Evolutionary conservation across 2,329 filamentous ascomycete species (phyloP).

Genomic region (Trichoderma gracile): DNA sequence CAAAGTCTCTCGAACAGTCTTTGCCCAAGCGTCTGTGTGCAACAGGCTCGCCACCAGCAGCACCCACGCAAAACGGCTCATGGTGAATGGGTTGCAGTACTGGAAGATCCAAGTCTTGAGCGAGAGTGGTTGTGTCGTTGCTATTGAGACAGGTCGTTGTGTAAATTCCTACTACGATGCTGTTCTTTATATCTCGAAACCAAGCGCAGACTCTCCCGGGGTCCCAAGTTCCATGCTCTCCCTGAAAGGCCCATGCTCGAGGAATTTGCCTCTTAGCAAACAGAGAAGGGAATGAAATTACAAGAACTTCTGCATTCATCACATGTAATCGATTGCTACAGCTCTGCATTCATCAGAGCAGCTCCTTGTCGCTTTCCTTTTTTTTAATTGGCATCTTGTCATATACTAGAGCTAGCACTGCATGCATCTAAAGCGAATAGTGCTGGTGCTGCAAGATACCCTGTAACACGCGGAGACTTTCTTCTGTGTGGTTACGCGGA

Average conservation of each 20-base stretch:
- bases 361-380: too few species aligned
- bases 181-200: constrained; percentile 2
- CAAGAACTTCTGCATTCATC: not conserved
- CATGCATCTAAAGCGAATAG: too few species aligned
- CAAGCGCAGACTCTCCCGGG: not conserved
- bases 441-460: too few species aligned
- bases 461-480: too few species aligned
- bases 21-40: not conserved
- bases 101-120: not conserved
- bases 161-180: not conserved
- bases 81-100: not conserved
- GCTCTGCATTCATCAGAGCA: not conserved
- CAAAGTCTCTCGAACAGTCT: constrained; percentile 6
- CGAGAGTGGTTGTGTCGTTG: not conserved
- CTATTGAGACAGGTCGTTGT: not conserved
- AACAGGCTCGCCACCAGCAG: not conserved
- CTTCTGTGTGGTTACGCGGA: too few species aligned
- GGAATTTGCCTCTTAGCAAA: too few species aligned
- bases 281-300: not conserved
- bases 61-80: constrained; percentile 1
- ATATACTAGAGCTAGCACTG: too few species aligned
- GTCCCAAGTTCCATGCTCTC: not conserved
- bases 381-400: too few species aligned
- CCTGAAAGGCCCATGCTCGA: not conserved
- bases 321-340: not conserved